Base-by-base conservation (phyloP, 2,329 filamentous ascomycete genomes). In the Colletotrichum nymphaeae region DNA sequence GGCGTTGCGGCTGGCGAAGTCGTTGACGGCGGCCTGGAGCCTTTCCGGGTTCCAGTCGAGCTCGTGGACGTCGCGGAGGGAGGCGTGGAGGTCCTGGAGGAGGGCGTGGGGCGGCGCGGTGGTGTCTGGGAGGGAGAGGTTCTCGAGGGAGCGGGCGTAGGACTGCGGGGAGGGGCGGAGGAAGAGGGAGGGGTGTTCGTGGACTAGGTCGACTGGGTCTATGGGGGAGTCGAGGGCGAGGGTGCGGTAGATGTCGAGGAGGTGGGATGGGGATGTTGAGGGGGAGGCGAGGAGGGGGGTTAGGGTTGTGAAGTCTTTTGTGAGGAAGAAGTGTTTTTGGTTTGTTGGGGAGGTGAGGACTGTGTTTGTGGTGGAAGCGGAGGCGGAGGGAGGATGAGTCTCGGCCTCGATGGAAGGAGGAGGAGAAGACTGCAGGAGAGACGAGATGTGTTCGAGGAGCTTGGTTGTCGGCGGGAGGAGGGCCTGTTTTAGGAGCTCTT, bases 151-250 rank as follows among this genome's bases (percentile, higher is more conserved):
- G 30, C 57, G 67, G 35, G 30, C 7, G 60, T 55, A 66, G 60
- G 67, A 46, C 14, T 71, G 49, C 12, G 58, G 42, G 14, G 55
- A 65, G 52, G 74, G 74, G 19, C 69, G 66, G 69, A 75, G 67
- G 69, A 76, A 76, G 63, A 76, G 59, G 52, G 73, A 73, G 6
- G 73, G 74, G 66, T 75, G 73, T 28, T 69, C 64, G 35, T 74
- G 53, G 62, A 74, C 28, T 14, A 75, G 69, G 28, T 56, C 63
- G 9, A 58, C 16, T 14, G 74, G 74, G 49, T 75, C 73, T 63
- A 69, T 30, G n/a, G 69, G 73, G n/a, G 63, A 60, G 60, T 75
- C 69, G 19, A 68, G 67, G 46, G 66, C 66, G 22, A 75, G 63
- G 69, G 59, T 65, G 42, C 57, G 71, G 65, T 69, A 56, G 46